Percentiles rank a stretch among this genome's conserved stretches.
Conservation (phyloP, 345 rosid genomes). For the Rhizophora apiculata region DNA sequence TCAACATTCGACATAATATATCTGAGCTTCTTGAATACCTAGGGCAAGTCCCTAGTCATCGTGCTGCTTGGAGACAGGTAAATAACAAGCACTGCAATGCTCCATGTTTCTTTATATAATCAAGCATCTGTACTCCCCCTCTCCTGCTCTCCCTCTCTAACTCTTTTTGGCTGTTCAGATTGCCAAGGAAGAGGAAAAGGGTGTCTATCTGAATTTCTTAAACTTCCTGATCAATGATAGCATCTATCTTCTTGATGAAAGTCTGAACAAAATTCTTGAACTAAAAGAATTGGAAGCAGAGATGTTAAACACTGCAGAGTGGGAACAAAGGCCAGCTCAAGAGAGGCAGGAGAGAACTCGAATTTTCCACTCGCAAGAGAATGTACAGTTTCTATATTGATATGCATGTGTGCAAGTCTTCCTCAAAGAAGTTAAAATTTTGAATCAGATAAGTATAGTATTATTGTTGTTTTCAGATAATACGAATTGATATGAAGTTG, state of each 20-base stretch:
- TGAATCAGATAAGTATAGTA: constrained; percentile 10
- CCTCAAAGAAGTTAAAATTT: neutral
- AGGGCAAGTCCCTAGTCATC: constrained; percentile 99
- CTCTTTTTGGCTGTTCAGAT: constrained; percentile 49
- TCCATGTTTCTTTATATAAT: constrained; percentile 7
- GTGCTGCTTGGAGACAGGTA: constrained; percentile 97
- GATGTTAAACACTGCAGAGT: constrained; percentile 84
- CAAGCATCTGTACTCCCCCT: constrained; percentile 1
- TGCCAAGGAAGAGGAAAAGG: constrained; percentile 99
- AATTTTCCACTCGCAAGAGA: constrained; percentile 89
- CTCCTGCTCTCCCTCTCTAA: constrained; percentile 2
- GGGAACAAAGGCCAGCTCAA: constrained; percentile 93
- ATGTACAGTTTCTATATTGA: constrained; percentile 44
- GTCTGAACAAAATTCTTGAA: constrained; percentile 96
- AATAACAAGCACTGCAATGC: neutral
- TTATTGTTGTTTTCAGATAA: constrained; percentile 51
- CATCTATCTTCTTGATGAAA: constrained; percentile 95
- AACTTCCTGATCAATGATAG: constrained; percentile 97
- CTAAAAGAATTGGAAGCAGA: constrained; percentile 92
- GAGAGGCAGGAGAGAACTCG: constrained; percentile 98
- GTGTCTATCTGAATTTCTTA: constrained; percentile 94
- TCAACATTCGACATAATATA: constrained; percentile 94
- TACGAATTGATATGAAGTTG: constrained; percentile 91
- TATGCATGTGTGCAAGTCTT: neutral
- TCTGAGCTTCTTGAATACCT: constrained; percentile 97